Evolutionary conservation across 805 yeast species (phyloP).

Genomic region (Millerago galiae): DNA sequence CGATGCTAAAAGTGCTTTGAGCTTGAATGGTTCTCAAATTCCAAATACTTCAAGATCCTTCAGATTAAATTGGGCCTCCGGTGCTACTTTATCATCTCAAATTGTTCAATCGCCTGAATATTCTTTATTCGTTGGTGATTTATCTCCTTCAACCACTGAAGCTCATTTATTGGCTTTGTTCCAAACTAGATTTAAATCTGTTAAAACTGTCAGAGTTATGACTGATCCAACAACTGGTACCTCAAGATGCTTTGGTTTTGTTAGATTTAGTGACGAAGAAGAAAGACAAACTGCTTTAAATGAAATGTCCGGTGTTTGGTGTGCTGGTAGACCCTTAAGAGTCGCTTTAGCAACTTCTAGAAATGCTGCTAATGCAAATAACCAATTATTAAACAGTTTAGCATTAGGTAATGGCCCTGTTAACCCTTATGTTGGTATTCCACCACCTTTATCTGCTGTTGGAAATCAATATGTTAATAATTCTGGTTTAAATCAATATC

Average conservation of each 20-base stretch:
- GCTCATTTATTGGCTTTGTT: conserved; percentile 70
- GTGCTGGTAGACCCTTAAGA: conserved; percentile 69
- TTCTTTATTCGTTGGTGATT: conserved; percentile 78
- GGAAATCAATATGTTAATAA: conserved; percentile 11
- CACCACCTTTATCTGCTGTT: background rate
- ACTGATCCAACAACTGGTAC: conserved; percentile 77
- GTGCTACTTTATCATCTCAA: conserved; percentile 68
- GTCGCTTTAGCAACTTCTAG: conserved; percentile 80
- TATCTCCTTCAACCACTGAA: conserved; percentile 72
- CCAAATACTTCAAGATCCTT: conserved; percentile 61
- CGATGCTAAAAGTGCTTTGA: conserved; percentile 63
- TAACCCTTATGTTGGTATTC: conserved; percentile 2
- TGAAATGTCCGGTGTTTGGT: conserved; percentile 77
- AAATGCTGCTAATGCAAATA: conserved; percentile 25
- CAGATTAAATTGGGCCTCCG: conserved; percentile 79
- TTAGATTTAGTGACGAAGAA: conserved; percentile 62
- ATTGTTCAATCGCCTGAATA: conserved; percentile 70
- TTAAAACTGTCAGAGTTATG: conserved; percentile 79
- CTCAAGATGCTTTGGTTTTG: conserved; percentile 77
- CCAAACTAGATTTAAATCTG: conserved; percentile 57
- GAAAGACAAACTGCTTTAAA: conserved; percentile 62
- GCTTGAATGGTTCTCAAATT: conserved; percentile 57
- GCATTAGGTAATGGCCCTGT: conserved; percentile 2
- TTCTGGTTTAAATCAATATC: conserved; percentile 15
- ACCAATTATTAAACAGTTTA: conserved; percentile 5